Percentiles rank a stretch among this genome's conserved stretches.
phyloP scores from a whole-genome alignment of 169 alveolate species.

The Perkinsus olseni region DNA sequence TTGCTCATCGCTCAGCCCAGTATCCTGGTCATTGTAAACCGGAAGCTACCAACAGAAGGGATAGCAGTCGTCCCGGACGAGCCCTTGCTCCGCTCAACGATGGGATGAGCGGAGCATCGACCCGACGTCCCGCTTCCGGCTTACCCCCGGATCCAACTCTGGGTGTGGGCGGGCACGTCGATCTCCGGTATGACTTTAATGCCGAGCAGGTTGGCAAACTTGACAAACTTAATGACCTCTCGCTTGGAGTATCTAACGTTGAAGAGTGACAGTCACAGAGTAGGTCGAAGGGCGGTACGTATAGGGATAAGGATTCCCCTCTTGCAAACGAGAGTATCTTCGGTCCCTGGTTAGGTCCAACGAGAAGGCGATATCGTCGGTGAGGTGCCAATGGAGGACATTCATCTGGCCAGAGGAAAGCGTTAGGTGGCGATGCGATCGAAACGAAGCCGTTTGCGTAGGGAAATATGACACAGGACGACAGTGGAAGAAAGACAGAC shows the following conservation, averaged over 20 bases:
- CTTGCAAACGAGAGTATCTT: neutral
- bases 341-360: neutral
- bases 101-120: too few species aligned
- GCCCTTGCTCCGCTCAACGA: too few species aligned
- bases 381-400: neutral
- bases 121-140: neutral
- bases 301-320: neutral
- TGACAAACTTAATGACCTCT: neutral
- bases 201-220: neutral
- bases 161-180: neutral
- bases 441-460: too few species aligned
- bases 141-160: neutral
- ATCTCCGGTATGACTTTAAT: neutral
- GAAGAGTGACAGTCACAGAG: neutral
- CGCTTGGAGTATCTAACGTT: neutral
- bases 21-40: too few species aligned
- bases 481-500: too few species aligned
- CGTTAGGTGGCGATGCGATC: too few species aligned
- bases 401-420: too few species aligned
- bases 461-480: too few species aligned
- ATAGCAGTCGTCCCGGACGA: too few species aligned
- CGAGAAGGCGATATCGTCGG: neutral
- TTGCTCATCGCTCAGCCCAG: too few species aligned
- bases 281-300: neutral
- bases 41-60: too few species aligned